A percentile compares a stretch with the other conserved stretches of the same genome.
These are phyloP conservation scores for Elsinoe ampelina DNA, from an alignment of 2,329 filamentous ascomycete genomes.

Conservation along the genomic window DNA sequence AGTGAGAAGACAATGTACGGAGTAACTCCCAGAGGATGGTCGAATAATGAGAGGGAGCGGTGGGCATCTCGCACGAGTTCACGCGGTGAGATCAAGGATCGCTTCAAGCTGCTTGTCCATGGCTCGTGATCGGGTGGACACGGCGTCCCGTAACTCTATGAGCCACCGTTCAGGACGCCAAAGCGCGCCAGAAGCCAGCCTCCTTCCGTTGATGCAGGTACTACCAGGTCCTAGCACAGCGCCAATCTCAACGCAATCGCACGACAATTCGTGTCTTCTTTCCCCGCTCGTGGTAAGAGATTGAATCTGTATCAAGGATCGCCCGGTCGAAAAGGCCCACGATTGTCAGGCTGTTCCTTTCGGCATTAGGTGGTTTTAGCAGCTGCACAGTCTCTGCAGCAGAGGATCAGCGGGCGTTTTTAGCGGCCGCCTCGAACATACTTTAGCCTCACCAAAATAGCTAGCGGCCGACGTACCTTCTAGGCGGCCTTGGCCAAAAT, in stretches of 20 bases:
- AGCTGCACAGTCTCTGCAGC: no score
- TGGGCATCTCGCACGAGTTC: background rate
- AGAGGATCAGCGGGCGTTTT: no score
- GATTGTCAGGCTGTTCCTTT: background rate
- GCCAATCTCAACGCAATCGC: conserved; percentile 11
- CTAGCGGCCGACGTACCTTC: no score
- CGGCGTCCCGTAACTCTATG: conserved; percentile 8
- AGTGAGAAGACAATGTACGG: background rate
- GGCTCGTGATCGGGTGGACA: conserved; percentile 11
- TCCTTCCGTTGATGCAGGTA: conserved; percentile 10
- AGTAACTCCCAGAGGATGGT: background rate
- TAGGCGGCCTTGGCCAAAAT: no score
- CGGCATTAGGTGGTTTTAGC: no score
- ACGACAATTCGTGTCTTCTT: background rate
- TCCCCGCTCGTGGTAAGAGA: conserved; percentile 9
- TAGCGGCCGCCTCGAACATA: no score
- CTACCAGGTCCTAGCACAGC: conserved; percentile 10
- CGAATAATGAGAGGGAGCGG: conserved; percentile 6
- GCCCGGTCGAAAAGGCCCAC: background rate
- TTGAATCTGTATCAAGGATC: conserved; percentile 12
- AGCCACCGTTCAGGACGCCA: conserved; percentile 2
- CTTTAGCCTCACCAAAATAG: no score
- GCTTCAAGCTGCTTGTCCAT: conserved; percentile 7
- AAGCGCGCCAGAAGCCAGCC: conserved; percentile 8
- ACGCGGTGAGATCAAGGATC: conserved; percentile 4